phyloP scores from a whole-genome alignment of 2,329 filamentous ascomycete genomes.

The Aspergillus transmontanensis region DNA sequence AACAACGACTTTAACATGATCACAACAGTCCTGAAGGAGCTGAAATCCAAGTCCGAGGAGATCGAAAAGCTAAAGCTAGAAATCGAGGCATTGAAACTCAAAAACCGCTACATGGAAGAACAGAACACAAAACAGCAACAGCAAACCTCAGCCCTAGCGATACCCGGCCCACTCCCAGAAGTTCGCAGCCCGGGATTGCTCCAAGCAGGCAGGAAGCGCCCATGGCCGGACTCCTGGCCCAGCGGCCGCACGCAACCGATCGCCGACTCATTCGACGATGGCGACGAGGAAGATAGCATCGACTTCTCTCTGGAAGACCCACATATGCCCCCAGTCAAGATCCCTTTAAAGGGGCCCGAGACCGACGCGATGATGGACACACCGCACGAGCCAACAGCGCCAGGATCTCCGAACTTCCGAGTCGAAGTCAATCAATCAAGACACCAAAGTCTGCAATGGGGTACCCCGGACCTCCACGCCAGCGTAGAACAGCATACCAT shows the following conservation, averaged over 20 bases:
- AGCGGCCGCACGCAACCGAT: conserved; percentile 28
- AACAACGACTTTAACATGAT: conserved; percentile 40
- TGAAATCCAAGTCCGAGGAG: conserved; percentile 42
- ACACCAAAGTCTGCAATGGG: conserved; percentile 12
- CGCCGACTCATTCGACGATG: conserved; percentile 37
- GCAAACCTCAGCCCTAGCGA: conserved; percentile 7
- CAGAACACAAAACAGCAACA: conserved; percentile 19
- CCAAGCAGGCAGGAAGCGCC: conserved; percentile 35
- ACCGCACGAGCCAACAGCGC: conserved; percentile 7
- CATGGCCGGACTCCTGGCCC: conserved; percentile 33
- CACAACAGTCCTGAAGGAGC: conserved; percentile 39
- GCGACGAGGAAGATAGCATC: conserved; percentile 30
- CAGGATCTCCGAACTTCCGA: conserved; percentile 16
- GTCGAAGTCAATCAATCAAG: conserved; percentile 18
- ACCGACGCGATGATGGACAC: conserved; percentile 7
- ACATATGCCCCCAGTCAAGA: conserved; percentile 23
- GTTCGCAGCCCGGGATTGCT: conserved; percentile 39
- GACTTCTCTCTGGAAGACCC: conserved; percentile 27
- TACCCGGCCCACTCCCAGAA: conserved; percentile 27
- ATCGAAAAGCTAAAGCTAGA: conserved; percentile 42
- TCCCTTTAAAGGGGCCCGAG: conserved; percentile 28
- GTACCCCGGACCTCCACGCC: not conserved
- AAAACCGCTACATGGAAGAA: conserved; percentile 38
- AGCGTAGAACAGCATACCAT: conserved; percentile 23
- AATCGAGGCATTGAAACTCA: conserved; percentile 41